Conservation (phyloP, 2,329 filamentous ascomycete species). For the Aureobasidium musti region DNA sequence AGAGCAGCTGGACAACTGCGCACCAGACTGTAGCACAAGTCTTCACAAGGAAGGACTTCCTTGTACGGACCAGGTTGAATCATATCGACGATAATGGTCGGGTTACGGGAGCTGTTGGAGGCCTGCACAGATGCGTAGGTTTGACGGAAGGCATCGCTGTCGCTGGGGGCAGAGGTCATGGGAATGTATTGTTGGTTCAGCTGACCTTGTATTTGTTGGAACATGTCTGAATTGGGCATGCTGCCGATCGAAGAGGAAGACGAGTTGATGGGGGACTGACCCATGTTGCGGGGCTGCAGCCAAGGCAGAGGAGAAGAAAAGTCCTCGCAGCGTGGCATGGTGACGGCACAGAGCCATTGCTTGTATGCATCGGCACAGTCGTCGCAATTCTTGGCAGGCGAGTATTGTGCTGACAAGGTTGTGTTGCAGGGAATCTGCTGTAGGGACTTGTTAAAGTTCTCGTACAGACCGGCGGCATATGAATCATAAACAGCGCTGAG, state of each 20-base stretch:
- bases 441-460: conserved; percentile 77
- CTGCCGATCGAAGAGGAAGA: conserved; percentile 28
- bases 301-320: conserved; percentile 61
- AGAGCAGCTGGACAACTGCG: conserved; percentile 78
- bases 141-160: conserved; percentile 38
- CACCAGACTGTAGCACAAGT: conserved; percentile 84
- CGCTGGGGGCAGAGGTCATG: conserved; percentile 42
- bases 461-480: conserved; percentile 68
- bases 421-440: conserved; percentile 85
- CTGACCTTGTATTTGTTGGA: conserved; percentile 26
- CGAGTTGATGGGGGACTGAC: conserved; percentile 43
- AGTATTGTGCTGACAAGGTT: conserved; percentile 71
- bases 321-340: conserved; percentile 89
- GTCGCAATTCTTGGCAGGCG: conserved; percentile 71
- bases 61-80: conserved; percentile 88
- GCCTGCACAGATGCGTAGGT: conserved; percentile 39
- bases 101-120: conserved; percentile 41
- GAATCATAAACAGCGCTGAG: conserved; percentile 77
- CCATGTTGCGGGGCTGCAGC: conserved; percentile 71
- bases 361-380: conserved; percentile 84
- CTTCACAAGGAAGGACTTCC: conserved; percentile 84
- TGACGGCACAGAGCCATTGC: conserved; percentile 90
- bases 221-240: conserved; percentile 13
- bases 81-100: conserved; percentile 64
- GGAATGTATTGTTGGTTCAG: conserved; percentile 37